Percentiles rank a stretch among this genome's conserved stretches.
Conservation (phyloP, 257 asterid genomes). For the Petunia axillaris region DNA sequence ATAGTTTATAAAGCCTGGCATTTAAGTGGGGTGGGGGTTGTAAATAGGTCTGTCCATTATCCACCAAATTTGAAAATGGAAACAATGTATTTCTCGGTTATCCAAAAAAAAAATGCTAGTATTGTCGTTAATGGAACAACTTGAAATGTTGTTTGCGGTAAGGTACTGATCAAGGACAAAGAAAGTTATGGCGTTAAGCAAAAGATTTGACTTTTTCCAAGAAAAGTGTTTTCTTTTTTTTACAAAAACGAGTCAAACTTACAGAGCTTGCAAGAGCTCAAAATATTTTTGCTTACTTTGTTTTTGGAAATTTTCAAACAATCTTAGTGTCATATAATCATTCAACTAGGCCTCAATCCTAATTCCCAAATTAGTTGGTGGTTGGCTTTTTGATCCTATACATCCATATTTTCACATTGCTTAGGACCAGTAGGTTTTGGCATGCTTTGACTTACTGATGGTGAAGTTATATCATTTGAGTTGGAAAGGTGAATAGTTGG, state of each 20-base stretch:
- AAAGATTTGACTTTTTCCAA: no score
- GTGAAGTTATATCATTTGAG: background rate
- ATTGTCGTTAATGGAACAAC: background rate
- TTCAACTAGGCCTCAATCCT: slow-evolving; percentile 11
- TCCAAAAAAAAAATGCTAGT: background rate
- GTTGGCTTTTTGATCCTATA: background rate
- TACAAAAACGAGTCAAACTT: no score
- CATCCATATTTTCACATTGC: background rate
- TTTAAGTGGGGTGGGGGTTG: background rate
- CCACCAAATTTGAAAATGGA: background rate
- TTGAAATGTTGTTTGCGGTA: slow-evolving; percentile 4
- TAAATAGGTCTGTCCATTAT: background rate
- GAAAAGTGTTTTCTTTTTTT: no score
- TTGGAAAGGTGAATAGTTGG: background rate
- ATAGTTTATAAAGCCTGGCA: background rate
- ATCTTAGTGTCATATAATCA: background rate
- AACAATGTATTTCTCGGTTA: background rate
- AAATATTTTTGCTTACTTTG: no score
- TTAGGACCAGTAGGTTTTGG: background rate
- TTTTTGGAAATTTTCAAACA: no score
- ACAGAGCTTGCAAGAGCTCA: no score
- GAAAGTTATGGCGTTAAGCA: no score
- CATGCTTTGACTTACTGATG: slow-evolving; percentile 9
- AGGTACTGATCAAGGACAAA: background rate
- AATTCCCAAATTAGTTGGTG: background rate